Evolutionary conservation across 345 rosid genomes (phyloP).

Genomic region (Litchi chinensis): DNA sequence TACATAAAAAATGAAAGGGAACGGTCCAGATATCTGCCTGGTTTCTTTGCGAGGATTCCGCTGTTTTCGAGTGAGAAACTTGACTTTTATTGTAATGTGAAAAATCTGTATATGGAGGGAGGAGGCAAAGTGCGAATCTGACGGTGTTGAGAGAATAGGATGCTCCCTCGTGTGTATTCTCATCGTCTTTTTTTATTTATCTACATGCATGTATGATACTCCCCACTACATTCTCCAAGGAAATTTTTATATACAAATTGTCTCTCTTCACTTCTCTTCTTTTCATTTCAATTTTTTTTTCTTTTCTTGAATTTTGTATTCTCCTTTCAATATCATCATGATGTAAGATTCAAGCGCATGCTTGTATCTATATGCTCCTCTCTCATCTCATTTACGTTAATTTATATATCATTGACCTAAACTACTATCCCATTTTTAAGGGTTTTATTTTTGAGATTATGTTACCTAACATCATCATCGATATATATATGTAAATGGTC

Average conservation of each 20-base stretch:
- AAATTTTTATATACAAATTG: not conserved
- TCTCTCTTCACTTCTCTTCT: not conserved
- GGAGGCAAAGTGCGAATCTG: slow-evolving; percentile 27
- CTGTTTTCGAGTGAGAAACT: slow-evolving; percentile 19
- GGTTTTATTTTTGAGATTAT: not conserved
- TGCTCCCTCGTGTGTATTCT: slow-evolving; percentile 33
- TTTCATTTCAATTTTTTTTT: not conserved
- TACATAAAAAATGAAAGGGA: slow-evolving; percentile 5
- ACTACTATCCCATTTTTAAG: not conserved
- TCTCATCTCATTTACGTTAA: not conserved
- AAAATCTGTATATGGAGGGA: not conserved
- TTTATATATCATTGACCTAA: slow-evolving; percentile 12
- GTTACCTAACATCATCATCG: slow-evolving; percentile 14
- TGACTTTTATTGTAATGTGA: not conserved
- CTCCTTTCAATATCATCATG: slow-evolving; percentile 18
- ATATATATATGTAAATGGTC: too few species aligned
- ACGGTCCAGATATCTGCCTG: slow-evolving; percentile 40
- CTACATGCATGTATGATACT: slow-evolving; percentile 6
- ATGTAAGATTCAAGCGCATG: slow-evolving; percentile 26
- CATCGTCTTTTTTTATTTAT: not conserved
- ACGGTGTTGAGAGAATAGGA: slow-evolving; percentile 18
- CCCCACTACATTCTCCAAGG: slow-evolving; percentile 11
- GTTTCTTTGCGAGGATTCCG: slow-evolving; percentile 55
- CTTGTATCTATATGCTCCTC: not conserved
- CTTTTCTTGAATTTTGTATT: not conserved